Evolutionary conservation across 768 basidiomycete species (phyloP), one percentile per base, ranked within the genome.

Genomic region (Termitomyces bulborhizus): DNA sequence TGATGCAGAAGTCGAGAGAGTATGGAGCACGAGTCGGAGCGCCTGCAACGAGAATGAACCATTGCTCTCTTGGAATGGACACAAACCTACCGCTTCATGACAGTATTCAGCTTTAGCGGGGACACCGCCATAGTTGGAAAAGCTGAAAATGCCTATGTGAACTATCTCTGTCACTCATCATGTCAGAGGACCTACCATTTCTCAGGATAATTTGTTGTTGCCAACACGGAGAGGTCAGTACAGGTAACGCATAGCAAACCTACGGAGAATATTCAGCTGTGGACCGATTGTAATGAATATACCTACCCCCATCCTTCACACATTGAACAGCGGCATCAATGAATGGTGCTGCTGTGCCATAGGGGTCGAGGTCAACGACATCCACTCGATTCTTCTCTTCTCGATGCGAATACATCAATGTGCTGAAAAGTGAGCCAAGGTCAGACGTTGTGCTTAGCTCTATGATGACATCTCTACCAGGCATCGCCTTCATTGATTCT

Each of bases 341-440:
- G 67, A 99, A 99, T 2, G 96, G 97, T 4, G 93, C 88, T 0
- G 97, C 97, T 8, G 93, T 96, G 0, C 97, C 97, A 64, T 98
- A 99, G 0, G 97, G 97, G 67, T 99, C 97, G 27, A 99, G 80
- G 68, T 99, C 97, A n/a, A 99, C 85, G 29, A 91, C 91, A 59
- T 98, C 95, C 18, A 98, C 94, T 2, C 86, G 83, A 11, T 76
- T 71, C 45, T 76, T 79, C 50, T 85, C 85, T 29, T 83, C 75
- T 39, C 94, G 85, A 65, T 94, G 93, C 46, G 79, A 79, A 66
- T 97, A 98, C 91, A 99, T 93, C 49, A 94, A 73, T 3, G 88
- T 78, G 64, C 95, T 97, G 47, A 47, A 51, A 46, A 49, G 36
- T 41, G 47, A 56, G 43, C 12, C 29, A 6, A 41, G 57, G 44